Conservation (phyloP, 257 asterid species). For the Solanum chiquidenum region DNA sequence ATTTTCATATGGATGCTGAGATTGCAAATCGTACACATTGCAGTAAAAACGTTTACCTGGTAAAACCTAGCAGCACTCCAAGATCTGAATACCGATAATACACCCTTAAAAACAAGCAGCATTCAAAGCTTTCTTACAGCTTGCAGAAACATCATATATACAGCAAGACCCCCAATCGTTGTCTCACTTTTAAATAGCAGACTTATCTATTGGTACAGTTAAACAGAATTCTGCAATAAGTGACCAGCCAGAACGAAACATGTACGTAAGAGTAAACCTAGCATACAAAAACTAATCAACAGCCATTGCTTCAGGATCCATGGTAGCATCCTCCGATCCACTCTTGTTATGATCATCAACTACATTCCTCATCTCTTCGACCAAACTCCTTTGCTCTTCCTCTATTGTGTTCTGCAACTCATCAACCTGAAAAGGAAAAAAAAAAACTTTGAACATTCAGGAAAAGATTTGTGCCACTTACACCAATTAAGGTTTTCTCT, state of each 20-base stretch:
- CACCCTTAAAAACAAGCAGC: neutral
- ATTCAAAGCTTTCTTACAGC: neutral
- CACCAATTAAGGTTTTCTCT: neutral
- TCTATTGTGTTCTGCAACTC: slow-evolving; percentile 86
- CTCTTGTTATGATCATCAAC: slow-evolving; percentile 59
- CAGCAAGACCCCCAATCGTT: neutral
- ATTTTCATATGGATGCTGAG: neutral
- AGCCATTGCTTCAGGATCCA: slow-evolving; percentile 67
- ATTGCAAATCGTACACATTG: neutral
- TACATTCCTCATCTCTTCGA: slow-evolving; percentile 73
- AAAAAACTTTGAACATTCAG: neutral
- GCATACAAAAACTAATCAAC: slow-evolving; percentile 21
- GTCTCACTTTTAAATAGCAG: neutral
- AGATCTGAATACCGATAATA: neutral
- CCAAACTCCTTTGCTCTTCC: slow-evolving; percentile 73
- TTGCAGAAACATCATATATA: neutral
- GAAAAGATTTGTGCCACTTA: neutral
- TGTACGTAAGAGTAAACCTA: neutral
- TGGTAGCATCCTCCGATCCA: slow-evolving; percentile 43
- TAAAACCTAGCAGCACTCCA: neutral
- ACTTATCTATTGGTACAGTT: neutral
- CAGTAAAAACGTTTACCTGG: neutral
- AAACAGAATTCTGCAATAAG: neutral
- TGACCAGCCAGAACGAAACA: neutral
- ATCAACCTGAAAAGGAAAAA: slow-evolving; percentile 56